A percentile compares a stretch with the other conserved stretches of the same genome.
phyloP scores from a whole-genome alignment of 164 flowering plant genomes.

The Tetracentron sinense region DNA sequence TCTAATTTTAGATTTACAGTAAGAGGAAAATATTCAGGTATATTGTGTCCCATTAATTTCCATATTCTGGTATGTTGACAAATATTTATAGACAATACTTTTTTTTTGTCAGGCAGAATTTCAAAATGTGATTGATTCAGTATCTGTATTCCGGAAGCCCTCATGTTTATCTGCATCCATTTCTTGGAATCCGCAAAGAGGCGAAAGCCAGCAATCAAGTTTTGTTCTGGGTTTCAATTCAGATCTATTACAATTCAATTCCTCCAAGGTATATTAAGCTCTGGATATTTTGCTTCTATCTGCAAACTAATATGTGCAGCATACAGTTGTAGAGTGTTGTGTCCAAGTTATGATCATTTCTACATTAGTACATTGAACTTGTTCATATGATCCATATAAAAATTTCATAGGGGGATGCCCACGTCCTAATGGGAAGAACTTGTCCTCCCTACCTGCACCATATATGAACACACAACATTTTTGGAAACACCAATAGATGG shows the following conservation, averaged over 20 bases:
- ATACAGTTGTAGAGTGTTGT: too few relatives aligned
- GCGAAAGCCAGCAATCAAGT: constrained; percentile 55
- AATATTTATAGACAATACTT: not conserved
- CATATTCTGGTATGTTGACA: not conserved
- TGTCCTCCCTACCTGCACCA: not conserved
- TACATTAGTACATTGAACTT: not conserved
- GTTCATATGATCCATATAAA: not conserved
- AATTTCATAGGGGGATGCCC: not conserved
- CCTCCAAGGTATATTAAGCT: constrained; percentile 62
- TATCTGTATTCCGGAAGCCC: constrained; percentile 54
- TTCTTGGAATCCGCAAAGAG: constrained; percentile 73
- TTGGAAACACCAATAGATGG: not conserved
- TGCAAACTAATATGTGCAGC: not conserved
- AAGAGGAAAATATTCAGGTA: too few relatives aligned
- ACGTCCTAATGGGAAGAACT: not conserved
- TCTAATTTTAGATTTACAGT: too few relatives aligned
- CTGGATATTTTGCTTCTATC: not conserved
- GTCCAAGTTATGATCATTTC: not conserved
- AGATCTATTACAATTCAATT: constrained; percentile 61
- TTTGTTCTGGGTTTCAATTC: constrained; percentile 87
- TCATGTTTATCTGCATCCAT: constrained; percentile 70
- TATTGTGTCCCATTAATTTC: not conserved
- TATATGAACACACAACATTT: not conserved
- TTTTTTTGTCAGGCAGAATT: constrained; percentile 70
- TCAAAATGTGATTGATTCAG: constrained; percentile 73